phyloP scores from a whole-genome alignment of 768 basidiomycete species.

The Pleurotus platypus region DNA sequence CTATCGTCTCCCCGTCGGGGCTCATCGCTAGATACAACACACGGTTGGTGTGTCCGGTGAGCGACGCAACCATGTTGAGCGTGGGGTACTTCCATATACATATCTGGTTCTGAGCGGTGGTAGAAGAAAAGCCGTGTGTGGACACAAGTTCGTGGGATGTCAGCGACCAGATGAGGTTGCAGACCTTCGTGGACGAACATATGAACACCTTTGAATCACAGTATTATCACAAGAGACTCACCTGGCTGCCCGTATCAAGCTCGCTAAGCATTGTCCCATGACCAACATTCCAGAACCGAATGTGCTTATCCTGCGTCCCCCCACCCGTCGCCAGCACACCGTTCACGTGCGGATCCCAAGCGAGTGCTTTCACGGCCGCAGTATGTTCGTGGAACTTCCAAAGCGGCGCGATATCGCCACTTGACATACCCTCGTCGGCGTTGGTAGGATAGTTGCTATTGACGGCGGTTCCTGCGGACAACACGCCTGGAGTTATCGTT shows the following conservation, averaged over 20 bases:
- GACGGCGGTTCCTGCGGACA: neutral
- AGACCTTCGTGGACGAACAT: conserved; percentile 55
- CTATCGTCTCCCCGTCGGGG: conserved; percentile 96
- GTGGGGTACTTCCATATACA: conserved; percentile 95
- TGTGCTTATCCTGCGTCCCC: conserved; percentile 98
- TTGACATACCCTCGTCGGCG: conserved; percentile 11
- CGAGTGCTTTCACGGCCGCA: conserved; percentile 96
- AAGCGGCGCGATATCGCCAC: conserved; percentile 59
- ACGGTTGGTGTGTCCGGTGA: conserved; percentile 92
- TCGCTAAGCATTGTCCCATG: conserved; percentile 84
- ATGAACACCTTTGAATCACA: conserved; percentile 10
- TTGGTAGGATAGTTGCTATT: conserved; percentile 7
- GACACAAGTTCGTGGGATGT: conserved; percentile 98
- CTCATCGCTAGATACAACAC: conserved; percentile 97
- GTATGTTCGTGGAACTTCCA: conserved; percentile 97
- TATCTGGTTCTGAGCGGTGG: conserved; percentile 93
- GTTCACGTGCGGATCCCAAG: conserved; percentile 94
- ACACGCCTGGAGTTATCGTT: neutral
- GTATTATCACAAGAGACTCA: conserved; percentile 29
- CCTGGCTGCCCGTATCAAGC: conserved; percentile 95
- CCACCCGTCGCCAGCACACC: conserved; percentile 93
- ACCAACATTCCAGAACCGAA: conserved; percentile 93
- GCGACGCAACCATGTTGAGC: conserved; percentile 89
- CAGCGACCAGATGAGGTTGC: conserved; percentile 94
- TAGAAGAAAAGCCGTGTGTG: conserved; percentile 94